Conservation (phyloP, 352 stramenopile genomes). For the Globisporangium sylvaticum region DNA sequence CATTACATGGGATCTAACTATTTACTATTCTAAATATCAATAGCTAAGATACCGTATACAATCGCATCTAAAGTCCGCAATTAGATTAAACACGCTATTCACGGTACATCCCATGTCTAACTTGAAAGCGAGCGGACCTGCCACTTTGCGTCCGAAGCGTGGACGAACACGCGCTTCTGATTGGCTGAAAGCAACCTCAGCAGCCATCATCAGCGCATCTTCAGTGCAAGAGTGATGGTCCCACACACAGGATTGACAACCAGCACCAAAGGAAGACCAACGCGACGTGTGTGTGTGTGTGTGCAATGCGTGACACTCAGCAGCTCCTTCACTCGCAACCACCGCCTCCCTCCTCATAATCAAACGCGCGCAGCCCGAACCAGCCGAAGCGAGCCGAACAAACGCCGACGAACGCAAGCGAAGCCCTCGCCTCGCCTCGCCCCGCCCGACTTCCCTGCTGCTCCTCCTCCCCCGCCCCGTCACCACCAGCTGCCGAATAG, state of each 20-base stretch:
- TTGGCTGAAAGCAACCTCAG: background rate
- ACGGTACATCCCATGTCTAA: background rate
- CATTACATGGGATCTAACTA: background rate
- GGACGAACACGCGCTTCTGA: background rate
- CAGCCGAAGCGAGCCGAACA: constrained; percentile 6
- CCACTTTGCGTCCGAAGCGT: background rate
- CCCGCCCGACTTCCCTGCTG: background rate
- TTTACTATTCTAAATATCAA: too few species aligned
- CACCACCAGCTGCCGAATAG: background rate
- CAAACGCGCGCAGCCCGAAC: background rate
- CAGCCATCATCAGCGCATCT: background rate
- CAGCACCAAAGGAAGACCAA: background rate
- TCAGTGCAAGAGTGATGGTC: background rate
- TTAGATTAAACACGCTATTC: background rate
- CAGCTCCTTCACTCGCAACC: background rate
- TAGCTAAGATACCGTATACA: too few species aligned
- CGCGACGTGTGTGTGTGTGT: background rate
- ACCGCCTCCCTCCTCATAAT: background rate
- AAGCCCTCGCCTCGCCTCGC: background rate
- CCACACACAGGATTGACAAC: background rate
- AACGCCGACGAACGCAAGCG: constrained; percentile 2
- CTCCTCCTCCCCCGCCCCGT: background rate
- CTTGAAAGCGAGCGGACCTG: background rate
- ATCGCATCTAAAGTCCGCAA: background rate
- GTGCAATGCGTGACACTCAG: background rate